Evolutionary conservation across 208 protist genomes (phyloP), one percentile per base, ranked within the genome.

Genomic region (Vickermania spadyakhi): DNA sequence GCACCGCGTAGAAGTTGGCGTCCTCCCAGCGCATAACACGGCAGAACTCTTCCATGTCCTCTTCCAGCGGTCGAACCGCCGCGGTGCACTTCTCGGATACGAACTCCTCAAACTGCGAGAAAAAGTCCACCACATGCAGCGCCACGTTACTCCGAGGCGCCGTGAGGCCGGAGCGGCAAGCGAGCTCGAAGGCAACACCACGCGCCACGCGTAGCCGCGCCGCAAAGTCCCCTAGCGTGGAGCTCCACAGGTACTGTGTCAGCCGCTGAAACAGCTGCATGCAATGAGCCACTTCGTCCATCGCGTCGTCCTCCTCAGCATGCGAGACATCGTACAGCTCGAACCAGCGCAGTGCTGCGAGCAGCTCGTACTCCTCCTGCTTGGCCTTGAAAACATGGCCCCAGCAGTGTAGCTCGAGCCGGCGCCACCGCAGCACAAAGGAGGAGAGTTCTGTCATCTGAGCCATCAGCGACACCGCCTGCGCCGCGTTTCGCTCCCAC

Each of bases 321-420:
- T 77, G 67, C 52, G 89, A 61, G 11, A 94, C 55, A 45, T 94
- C 86, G 68, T 77, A 94, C 28, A 96, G 65, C 2, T 51, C 52
- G 67, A 92, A 94, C 86, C 86, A 93, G 54, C 73, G 65, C 58
- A 81, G 68, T 11, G 73, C 76, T 14, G 86, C 87, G 31, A 60
- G 60, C 31, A 84, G 64, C 60, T 85, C 81, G 25, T 73, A 84
- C 59, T 93, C 84, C 26, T 88, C 73, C 7, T 73, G 70, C 72
- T 94, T 94, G 5, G 81, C 79, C 22, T 75, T 67, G 57, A 98
- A 94, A 28, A 97, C 76, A 56, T 84, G 70, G 23, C 82, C 73
- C 97, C 97, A 99, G 74, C 80, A 93, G 58, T 97, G 80, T 52
- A 99, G 70, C 77, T 99, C 97, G 27, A 98, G 70, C 41, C 93